Conservation (phyloP, 306 rosid species). For the Cucumis cinereus region DNA sequence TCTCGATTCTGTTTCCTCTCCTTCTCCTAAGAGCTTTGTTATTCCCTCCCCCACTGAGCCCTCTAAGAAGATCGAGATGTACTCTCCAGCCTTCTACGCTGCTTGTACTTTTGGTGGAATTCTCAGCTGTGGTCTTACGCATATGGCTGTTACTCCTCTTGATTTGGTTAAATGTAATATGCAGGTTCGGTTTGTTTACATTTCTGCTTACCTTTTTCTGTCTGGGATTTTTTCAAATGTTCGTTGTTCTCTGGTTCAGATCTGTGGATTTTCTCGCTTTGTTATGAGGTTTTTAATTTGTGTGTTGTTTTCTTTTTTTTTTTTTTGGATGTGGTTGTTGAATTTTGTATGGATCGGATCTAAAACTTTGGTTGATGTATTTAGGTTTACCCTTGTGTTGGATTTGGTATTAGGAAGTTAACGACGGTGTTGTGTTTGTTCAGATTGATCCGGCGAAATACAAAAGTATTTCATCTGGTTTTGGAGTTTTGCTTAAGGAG, state of each 20-base stretch:
- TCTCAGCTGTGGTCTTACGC: constrained; percentile 89
- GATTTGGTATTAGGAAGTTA: not conserved
- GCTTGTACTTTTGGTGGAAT: constrained; percentile 85
- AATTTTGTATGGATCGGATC: constrained; percentile 4
- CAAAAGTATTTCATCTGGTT: constrained; percentile 77
- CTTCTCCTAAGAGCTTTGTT: constrained; percentile 13
- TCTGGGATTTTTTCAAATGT: not conserved
- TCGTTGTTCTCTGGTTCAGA: constrained; percentile 12
- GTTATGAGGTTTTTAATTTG: not conserved
- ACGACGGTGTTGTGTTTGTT: not conserved
- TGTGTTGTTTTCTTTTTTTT: not conserved
- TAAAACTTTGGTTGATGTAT: not conserved
- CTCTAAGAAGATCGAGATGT: constrained; percentile 63
- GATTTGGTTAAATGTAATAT: constrained; percentile 95
- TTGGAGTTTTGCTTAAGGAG: constrained; percentile 81
- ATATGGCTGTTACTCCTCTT: constrained; percentile 92
- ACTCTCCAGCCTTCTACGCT: constrained; percentile 73
- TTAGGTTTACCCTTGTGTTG: not conserved
- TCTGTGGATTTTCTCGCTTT: constrained; percentile 15
- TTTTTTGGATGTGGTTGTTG: not conserved
- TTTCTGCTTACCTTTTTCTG: not conserved
- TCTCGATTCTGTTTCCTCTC: constrained; percentile 12
- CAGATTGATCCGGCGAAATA: constrained; percentile 93
- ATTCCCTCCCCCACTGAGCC: constrained; percentile 55
- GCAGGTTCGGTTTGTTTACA: constrained; percentile 38